Evolutionary conservation across 352 stramenopile species (phyloP).

Genomic region (Phytophthora parvispora): DNA sequence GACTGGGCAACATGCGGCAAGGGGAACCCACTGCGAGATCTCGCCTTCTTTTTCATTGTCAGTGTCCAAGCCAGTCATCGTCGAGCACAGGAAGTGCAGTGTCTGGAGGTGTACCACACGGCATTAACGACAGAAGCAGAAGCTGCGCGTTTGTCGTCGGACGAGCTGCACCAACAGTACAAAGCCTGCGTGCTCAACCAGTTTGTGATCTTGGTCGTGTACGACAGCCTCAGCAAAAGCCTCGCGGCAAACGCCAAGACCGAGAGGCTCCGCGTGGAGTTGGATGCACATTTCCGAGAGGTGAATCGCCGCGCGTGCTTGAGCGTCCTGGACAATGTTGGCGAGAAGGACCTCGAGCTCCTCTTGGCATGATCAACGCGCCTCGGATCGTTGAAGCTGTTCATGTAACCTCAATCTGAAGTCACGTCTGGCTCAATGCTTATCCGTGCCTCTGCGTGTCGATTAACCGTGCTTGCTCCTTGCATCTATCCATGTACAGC

Average conservation of each 20-base stretch:
- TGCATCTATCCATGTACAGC: background rate
- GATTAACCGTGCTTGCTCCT: conserved; percentile 3
- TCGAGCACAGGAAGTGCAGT: conserved; percentile 40
- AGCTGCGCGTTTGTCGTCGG: conserved; percentile 31
- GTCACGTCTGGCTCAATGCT: conserved; percentile 3
- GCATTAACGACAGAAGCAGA: conserved; percentile 33
- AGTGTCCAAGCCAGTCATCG: conserved; percentile 68
- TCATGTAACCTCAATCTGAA: conserved; percentile 24
- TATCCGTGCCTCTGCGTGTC: background rate
- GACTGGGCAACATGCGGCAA: conserved; percentile 86
- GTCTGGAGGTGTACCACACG: conserved; percentile 56
- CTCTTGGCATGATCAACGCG: conserved; percentile 21
- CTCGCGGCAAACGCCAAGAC: conserved; percentile 79
- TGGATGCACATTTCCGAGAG: conserved; percentile 76
- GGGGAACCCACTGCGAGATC: conserved; percentile 80
- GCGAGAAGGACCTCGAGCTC: conserved; percentile 35
- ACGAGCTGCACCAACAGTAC: conserved; percentile 65
- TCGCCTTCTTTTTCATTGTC: conserved; percentile 89
- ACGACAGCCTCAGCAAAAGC: conserved; percentile 83
- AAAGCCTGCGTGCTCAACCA: conserved; percentile 81
- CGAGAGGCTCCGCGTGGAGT: conserved; percentile 63
- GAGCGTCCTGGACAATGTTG: conserved; percentile 70
- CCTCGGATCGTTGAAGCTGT: no score
- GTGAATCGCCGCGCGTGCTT: conserved; percentile 77
- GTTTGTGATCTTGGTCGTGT: conserved; percentile 86